Evolutionary conservation across 495 filamentous ascomycete species (phyloP).

Genomic region (Podospora pseudoanserina): DNA sequence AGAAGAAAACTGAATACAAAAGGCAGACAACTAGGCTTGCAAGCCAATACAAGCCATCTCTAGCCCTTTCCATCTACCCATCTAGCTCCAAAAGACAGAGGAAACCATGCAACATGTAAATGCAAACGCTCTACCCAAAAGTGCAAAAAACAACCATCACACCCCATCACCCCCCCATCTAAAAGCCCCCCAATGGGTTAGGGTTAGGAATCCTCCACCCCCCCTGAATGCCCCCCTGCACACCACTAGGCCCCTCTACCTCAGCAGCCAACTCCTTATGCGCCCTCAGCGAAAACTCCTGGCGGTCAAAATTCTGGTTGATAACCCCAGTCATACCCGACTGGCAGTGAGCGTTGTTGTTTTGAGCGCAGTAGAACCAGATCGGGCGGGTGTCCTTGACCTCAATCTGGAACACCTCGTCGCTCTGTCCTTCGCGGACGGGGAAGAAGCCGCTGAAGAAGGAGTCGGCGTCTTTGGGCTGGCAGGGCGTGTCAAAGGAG

Average conservation of each 20-base stretch:
- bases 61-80: not conserved
- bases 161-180: not conserved
- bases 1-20: not conserved
- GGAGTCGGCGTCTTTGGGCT: conserved; percentile 31
- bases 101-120: not conserved
- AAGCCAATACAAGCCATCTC: not conserved
- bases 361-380: conserved; percentile 27
- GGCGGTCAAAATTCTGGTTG: conserved; percentile 15
- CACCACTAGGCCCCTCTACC: not conserved
- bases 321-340: conserved; percentile 24
- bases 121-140: not conserved
- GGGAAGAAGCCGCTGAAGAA: conserved; percentile 30
- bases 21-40: not conserved
- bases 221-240: conserved; percentile 8
- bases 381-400: conserved; percentile 35
- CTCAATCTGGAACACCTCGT: conserved; percentile 32
- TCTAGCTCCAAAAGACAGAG: not conserved
- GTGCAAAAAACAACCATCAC: not conserved
- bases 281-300: conserved; percentile 8
- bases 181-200: conserved; percentile 13
- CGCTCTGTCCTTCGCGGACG: conserved; percentile 24
- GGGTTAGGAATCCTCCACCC: conserved; percentile 19
- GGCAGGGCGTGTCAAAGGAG: conserved; percentile 51
- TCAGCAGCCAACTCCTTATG: not conserved
- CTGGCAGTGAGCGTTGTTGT: conserved; percentile 22